These are phyloP conservation scores for Stygiomarasmius scandens DNA, from an alignment of 1,284 basidiomycete genomes.

Conservation along the genomic window DNA sequence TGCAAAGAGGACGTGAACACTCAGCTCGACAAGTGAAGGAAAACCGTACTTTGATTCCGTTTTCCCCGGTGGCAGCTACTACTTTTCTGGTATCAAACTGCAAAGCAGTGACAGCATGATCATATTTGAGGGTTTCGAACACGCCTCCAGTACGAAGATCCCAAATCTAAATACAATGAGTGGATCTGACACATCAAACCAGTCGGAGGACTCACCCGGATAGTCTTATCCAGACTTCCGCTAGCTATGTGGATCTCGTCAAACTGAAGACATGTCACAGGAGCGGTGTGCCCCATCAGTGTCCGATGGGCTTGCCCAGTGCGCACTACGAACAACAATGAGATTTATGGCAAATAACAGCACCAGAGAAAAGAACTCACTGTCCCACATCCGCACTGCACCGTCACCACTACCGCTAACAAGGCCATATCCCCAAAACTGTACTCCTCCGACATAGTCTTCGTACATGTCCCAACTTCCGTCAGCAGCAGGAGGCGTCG, in stretches of 20 bases:
- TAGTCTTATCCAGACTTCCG: constrained; percentile 92
- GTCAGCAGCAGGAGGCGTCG: constrained; percentile 87
- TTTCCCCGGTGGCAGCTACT: constrained; percentile 92
- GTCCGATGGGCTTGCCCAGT: constrained; percentile 97
- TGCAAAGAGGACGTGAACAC: constrained; percentile 31
- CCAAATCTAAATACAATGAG: constrained; percentile 73
- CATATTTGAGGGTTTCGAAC: constrained; percentile 89
- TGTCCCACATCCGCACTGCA: constrained; percentile 99
- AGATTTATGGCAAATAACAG: constrained; percentile 7
- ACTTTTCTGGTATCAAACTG: constrained; percentile 97
- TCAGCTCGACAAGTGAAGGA: not conserved
- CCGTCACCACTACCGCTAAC: constrained; percentile 97
- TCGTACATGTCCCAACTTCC: constrained; percentile 95
- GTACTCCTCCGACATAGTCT: constrained; percentile 96
- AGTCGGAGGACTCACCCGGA: constrained; percentile 61
- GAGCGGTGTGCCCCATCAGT: constrained; percentile 89
- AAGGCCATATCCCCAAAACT: constrained; percentile 98
- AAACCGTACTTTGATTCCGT: constrained; percentile 79
- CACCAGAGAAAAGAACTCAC: constrained; percentile 49
- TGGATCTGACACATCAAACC: constrained; percentile 11
- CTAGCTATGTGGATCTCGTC: constrained; percentile 94
- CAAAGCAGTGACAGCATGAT: constrained; percentile 87
- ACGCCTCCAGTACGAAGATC: constrained; percentile 91
- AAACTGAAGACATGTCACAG: constrained; percentile 95
- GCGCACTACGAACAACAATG: constrained; percentile 66